phyloP scores from a whole-genome alignment of 2,329 filamentous ascomycete genomes.

The Thielaviopsis punctulata region DNA sequence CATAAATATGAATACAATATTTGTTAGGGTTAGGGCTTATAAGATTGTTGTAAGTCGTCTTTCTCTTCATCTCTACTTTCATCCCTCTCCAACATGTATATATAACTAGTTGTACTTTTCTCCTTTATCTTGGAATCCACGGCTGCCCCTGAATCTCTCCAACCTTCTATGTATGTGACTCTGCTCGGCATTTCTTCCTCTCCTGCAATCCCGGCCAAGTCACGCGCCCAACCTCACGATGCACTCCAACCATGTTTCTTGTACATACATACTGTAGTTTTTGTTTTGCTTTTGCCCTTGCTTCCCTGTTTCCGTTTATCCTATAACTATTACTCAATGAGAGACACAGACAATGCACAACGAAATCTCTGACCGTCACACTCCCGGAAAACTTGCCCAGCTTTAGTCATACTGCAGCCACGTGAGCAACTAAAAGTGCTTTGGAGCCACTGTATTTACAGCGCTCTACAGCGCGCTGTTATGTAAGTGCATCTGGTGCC shows the following conservation, averaged over 20 bases:
- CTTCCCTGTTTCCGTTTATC: no score
- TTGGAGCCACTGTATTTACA: neutral
- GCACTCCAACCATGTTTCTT: neutral
- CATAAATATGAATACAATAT: no score
- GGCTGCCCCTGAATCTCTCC: neutral
- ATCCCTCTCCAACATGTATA: neutral
- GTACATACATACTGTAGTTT: no score
- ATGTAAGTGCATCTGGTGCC: neutral
- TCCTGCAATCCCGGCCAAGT: neutral
- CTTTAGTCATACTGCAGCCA: neutral
- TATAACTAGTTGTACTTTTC: no score
- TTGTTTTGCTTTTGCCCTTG: no score
- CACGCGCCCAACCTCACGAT: neutral
- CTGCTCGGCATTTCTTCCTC: neutral
- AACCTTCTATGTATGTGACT: neutral
- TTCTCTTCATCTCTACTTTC: no score
- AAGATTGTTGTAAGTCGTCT: no score
- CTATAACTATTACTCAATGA: no score
- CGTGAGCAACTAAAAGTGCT: neutral
- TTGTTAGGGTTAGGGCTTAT: no score
- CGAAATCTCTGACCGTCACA: neutral
- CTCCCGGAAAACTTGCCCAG: no score
- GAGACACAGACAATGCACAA: no score
- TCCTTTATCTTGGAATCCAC: no score
- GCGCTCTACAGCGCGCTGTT: neutral